phyloP scores from a whole-genome alignment of 129 eudicot species.

The carrot (Daucus carota) region DH1_v3.0 NC_030382.2:44548001-44548500 shows the following conservation, averaged over 20 bases:
- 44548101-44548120: neutral
- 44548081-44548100: neutral
- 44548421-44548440: neutral
- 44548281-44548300: too few species aligned
- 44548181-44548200: neutral
- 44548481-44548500: too few species aligned
- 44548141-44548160: neutral
- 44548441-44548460: too few species aligned
- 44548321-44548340: neutral
- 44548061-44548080: too few species aligned
- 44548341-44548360: neutral
- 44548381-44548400: neutral
- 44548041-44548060: too few species aligned
- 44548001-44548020: too few species aligned
- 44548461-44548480: neutral
- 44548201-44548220: neutral
- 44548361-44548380: slow-evolving; percentile 1
- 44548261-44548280: too few species aligned
- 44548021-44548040: too few species aligned
- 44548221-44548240: neutral
- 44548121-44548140: neutral
- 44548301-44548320: neutral
- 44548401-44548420: neutral
- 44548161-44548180: neutral
- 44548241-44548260: too few species aligned